These are phyloP conservation scores for Neoboletus subvelutipes DNA, from an alignment of 768 basidiomycete species.

Conservation along the genomic window DNA sequence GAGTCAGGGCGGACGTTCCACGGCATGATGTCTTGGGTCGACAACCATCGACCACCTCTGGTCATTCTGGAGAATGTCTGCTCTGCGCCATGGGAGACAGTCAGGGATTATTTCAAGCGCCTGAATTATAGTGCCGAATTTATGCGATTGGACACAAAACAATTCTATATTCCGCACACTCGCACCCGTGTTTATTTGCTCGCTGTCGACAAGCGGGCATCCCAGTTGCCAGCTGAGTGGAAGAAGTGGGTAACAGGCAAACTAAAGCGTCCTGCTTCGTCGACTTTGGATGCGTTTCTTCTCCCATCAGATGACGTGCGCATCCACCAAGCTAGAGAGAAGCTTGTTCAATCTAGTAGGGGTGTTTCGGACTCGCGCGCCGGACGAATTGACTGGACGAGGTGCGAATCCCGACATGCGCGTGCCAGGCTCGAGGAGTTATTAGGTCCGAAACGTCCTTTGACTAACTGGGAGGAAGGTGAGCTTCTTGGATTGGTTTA, in stretches of 20 bases:
- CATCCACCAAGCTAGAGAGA: constrained; percentile 85
- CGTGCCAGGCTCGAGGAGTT: constrained; percentile 81
- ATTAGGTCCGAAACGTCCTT: constrained; percentile 78
- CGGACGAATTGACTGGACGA: constrained; percentile 85
- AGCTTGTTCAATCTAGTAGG: constrained; percentile 69
- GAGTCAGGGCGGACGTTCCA: constrained; percentile 93
- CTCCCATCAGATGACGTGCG: constrained; percentile 88
- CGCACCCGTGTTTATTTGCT: constrained; percentile 87
- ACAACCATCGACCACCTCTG: constrained; percentile 81
- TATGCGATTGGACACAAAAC: constrained; percentile 77
- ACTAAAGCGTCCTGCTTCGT: constrained; percentile 81
- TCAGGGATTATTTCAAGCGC: constrained; percentile 72
- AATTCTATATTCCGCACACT: constrained; percentile 94
- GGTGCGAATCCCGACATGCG: constrained; percentile 91
- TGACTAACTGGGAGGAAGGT: constrained; percentile 95
- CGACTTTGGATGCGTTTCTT: constrained; percentile 89
- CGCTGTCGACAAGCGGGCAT: constrained; percentile 66
- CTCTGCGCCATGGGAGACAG: constrained; percentile 80
- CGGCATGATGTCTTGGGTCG: constrained; percentile 94
- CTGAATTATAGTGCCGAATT: constrained; percentile 73
- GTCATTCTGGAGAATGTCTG: constrained; percentile 96
- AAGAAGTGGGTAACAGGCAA: constrained; percentile 54
- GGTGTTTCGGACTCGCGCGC: constrained; percentile 58
- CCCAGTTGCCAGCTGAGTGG: constrained; percentile 70
- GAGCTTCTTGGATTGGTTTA: constrained; percentile 17